Conservation (phyloP, 805 yeast species). For the Saturnispora quitensis region DNA sequence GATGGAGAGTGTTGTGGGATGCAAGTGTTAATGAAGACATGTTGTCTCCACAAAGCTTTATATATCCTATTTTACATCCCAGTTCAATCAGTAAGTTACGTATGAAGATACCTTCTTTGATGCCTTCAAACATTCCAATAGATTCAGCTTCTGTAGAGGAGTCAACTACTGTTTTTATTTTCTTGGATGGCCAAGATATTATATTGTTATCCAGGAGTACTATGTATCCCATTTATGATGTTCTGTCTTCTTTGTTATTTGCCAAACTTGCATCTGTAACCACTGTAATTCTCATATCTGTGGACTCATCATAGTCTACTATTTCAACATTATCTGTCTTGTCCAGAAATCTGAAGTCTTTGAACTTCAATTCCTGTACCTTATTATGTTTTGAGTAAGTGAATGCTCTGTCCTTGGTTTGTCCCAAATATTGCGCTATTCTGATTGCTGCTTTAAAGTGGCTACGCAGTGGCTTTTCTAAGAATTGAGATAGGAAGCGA, state of each 20-base stretch:
- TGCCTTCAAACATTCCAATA: too few relatives aligned
- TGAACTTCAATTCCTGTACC: background rate
- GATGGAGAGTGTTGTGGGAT: too few relatives aligned
- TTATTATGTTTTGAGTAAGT: background rate
- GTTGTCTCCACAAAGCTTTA: too few relatives aligned
- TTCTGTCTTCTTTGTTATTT: background rate
- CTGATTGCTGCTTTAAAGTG: background rate
- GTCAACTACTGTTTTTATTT: too few relatives aligned
- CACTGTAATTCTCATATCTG: background rate
- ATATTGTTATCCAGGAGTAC: background rate
- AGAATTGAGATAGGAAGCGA: background rate
- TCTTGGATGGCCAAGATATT: background rate
- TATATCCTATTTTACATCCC: too few relatives aligned
- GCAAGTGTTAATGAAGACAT: too few relatives aligned
- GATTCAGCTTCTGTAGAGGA: too few relatives aligned
- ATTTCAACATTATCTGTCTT: background rate
- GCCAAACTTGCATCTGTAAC: background rate
- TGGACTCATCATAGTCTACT: background rate
- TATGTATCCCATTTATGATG: background rate
- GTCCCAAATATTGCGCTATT: background rate
- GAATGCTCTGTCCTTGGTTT: background rate
- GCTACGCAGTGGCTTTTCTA: background rate
- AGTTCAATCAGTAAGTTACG: too few relatives aligned
- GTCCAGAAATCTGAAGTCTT: background rate
- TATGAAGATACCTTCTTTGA: too few relatives aligned